phyloP scores from a whole-genome alignment of 208 protist genomes.

The Trypanosoma scelopori region DNA sequence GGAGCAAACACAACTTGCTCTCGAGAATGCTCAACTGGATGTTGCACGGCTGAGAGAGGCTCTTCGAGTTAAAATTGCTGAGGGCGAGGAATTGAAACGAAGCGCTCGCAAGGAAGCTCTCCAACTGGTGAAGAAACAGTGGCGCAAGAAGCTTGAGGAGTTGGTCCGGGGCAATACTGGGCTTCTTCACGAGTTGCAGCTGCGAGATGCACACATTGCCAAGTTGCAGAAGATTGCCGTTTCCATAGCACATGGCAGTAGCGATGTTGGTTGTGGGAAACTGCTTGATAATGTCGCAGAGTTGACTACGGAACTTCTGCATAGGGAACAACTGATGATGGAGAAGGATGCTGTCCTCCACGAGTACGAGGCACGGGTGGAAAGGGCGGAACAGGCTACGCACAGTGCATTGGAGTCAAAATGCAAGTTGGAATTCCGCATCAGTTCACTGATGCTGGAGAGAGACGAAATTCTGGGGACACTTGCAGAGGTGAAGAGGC shows the following conservation, averaged over 20 bases:
- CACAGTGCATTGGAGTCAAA: constrained; percentile 18
- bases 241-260: not conserved
- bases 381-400: not conserved
- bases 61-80: constrained; percentile 1
- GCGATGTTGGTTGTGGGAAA: not conserved
- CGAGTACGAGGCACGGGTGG: constrained; percentile 5
- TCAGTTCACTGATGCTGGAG: not conserved
- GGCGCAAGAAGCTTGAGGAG: constrained; percentile 17
- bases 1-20: constrained; percentile 9
- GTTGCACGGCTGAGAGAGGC: not conserved
- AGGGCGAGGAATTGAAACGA: not conserved
- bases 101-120: constrained; percentile 8
- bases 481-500: not conserved
- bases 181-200: constrained; percentile 10
- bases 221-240: constrained; percentile 3
- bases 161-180: constrained; percentile 3
- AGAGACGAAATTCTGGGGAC: not conserved
- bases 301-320: constrained; percentile 19
- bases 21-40: not conserved
- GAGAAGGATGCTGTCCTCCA: constrained; percentile 12
- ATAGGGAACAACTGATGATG: constrained; percentile 12
- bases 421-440: constrained; percentile 1
- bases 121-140: constrained; percentile 9
- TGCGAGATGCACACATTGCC: constrained; percentile 11
- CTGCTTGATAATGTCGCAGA: constrained; percentile 3